These are phyloP conservation scores for Scheffersomyces segobiensis DNA, from an alignment of 1,139 yeast genomes.

Conservation along the genomic window DNA sequence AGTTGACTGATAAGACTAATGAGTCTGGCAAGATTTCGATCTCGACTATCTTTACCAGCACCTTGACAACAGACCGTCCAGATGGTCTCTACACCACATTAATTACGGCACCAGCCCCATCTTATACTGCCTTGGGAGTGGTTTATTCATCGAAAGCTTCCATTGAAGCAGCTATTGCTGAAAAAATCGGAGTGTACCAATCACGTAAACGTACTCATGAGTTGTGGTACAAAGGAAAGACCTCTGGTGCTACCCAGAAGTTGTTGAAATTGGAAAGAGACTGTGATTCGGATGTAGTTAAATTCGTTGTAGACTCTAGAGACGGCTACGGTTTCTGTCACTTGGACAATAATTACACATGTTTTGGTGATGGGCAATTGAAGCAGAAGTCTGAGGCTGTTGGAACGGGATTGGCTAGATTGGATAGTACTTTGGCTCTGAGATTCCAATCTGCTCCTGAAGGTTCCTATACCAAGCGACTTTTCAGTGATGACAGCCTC, in stretches of 20 bases:
- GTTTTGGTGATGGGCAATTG: conserved; percentile 58
- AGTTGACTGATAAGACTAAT: conserved; percentile 44
- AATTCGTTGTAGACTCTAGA: conserved; percentile 77
- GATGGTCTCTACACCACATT: conserved; percentile 87
- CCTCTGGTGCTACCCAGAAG: conserved; percentile 91
- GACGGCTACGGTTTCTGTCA: conserved; percentile 91
- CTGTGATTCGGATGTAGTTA: conserved; percentile 90
- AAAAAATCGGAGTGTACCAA: conserved; percentile 88
- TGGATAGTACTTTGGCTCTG: conserved; percentile 63
- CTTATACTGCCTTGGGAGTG: conserved; percentile 69
- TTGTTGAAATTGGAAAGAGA: conserved; percentile 68
- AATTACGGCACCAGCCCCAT: conserved; percentile 64
- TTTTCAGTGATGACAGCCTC: conserved; percentile 74
- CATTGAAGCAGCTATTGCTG: conserved; percentile 75
- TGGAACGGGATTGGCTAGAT: conserved; percentile 59
- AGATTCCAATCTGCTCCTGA: conserved; percentile 69
- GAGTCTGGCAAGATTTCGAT: conserved; percentile 41
- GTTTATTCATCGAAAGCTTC: conserved; percentile 89
- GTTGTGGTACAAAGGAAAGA: conserved; percentile 94
- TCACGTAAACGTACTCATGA: conserved; percentile 81
- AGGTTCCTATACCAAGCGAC: conserved; percentile 89
- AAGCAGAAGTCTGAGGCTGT: conserved; percentile 40
- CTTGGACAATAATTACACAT: conserved; percentile 66
- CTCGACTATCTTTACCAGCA: conserved; percentile 52
- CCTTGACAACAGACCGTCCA: conserved; percentile 74